A percentile compares a stretch with the other conserved stretches of the same genome.
phyloP scores from a whole-genome alignment of 1,284 basidiomycete genomes.

The Gomphus sp. region DNA sequence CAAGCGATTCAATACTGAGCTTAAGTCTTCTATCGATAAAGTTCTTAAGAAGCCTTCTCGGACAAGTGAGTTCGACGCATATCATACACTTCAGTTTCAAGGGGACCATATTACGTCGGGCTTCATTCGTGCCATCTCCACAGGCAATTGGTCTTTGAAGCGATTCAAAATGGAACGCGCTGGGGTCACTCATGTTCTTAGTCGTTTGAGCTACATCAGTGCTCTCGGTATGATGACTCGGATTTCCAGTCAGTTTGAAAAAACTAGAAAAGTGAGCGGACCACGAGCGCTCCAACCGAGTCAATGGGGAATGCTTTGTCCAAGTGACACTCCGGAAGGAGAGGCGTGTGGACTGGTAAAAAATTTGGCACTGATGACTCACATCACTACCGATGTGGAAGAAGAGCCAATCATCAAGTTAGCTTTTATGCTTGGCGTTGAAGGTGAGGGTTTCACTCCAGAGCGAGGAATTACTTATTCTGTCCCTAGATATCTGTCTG shows the following conservation, averaged over 20 bases:
- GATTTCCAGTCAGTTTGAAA: slow-evolving; percentile 98
- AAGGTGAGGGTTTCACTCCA: slow-evolving; percentile 45
- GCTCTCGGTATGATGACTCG: slow-evolving; percentile 99
- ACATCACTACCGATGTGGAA: slow-evolving; percentile 98
- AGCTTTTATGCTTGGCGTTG: slow-evolving; percentile 91
- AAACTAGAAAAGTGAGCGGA: slow-evolving; percentile 98
- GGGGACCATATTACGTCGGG: slow-evolving; percentile 94
- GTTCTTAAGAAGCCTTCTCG: slow-evolving; percentile 95
- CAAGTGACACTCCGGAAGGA: slow-evolving; percentile 98
- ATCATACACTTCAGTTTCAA: slow-evolving; percentile 89
- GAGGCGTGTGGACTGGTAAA: slow-evolving; percentile 99
- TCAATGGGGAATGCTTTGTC: slow-evolving; percentile 99
- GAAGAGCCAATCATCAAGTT: slow-evolving; percentile 90
- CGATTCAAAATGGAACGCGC: slow-evolving; percentile 99
- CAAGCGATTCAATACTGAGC: slow-evolving; percentile 97
- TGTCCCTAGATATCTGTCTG: slow-evolving; percentile 72
- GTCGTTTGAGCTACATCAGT: slow-evolving; percentile 91
- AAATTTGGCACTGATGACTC: slow-evolving; percentile 98
- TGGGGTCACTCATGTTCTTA: slow-evolving; percentile 97
- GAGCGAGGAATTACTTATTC: not conserved
- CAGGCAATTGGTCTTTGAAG: slow-evolving; percentile 98
- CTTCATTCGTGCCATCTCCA: slow-evolving; percentile 96
- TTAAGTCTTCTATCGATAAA: slow-evolving; percentile 97
- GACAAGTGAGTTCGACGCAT: slow-evolving; percentile 93
- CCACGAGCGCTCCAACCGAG: slow-evolving; percentile 95